A percentile compares a stretch with the other conserved stretches of the same genome.
These are phyloP conservation scores for Acrocalymma vagum DNA, from an alignment of 2,329 filamentous ascomycete species.

Conservation along the genomic window DNA sequence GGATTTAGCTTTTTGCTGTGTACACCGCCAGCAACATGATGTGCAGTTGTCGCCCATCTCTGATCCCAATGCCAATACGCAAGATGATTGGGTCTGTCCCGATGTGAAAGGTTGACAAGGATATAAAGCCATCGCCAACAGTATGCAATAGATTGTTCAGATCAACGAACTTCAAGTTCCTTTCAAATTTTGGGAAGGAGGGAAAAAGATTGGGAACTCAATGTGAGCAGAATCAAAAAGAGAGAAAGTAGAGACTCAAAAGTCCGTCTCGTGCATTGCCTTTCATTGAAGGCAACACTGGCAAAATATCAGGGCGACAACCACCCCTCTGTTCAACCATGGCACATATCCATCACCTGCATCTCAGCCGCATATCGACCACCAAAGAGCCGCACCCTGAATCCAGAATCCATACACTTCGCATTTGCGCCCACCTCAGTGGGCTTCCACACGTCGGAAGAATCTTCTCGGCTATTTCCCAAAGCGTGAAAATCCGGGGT, in stretches of 20 bases:
- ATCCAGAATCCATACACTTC: slow-evolving; percentile 2
- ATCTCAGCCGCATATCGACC: slow-evolving; percentile 31
- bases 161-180: slow-evolving; percentile 3
- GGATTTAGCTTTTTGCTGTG: slow-evolving; percentile 4
- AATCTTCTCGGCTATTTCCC: slow-evolving; percentile 18
- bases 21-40: slow-evolving; percentile 18
- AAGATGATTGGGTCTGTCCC: slow-evolving; percentile 4
- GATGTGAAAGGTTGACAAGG: slow-evolving; percentile 19
- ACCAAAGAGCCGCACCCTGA: slow-evolving; percentile 24
- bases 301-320: slow-evolving; percentile 18
- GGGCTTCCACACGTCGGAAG: slow-evolving; percentile 9
- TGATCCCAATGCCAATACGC: slow-evolving; percentile 8
- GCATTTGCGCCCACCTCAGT: not conserved
- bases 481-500: slow-evolving; percentile 29
- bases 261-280: too few species aligned
- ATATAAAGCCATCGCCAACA: slow-evolving; percentile 14
- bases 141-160: slow-evolving; percentile 2
- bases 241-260: slow-evolving; percentile 8
- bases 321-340: slow-evolving; percentile 10
- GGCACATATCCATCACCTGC: slow-evolving; percentile 8
- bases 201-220: not conserved
- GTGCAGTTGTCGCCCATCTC: slow-evolving; percentile 14
- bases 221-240: too few species aligned
- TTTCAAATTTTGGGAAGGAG: slow-evolving; percentile 1
- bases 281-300: too few species aligned